Percentiles rank a stretch among this genome's conserved stretches.
phyloP scores from a whole-genome alignment of 202 grass and related monocot genomes.

The Eragrostis tef region DNA sequence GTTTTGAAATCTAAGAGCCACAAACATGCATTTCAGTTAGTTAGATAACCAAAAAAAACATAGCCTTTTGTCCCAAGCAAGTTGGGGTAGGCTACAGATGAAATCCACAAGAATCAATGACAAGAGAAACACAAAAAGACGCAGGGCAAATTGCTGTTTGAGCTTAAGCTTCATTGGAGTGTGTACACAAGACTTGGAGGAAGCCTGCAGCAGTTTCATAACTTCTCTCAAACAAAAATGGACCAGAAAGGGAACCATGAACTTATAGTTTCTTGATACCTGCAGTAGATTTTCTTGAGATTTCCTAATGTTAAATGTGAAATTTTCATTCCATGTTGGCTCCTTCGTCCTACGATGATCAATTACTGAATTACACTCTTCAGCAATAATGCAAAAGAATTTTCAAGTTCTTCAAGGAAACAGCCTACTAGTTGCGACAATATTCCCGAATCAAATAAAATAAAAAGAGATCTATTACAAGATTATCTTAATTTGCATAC shows the following conservation, averaged over 20 bases:
- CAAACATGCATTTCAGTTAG: constrained; percentile 12
- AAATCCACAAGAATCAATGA: too few species aligned
- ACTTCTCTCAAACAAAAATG: not conserved
- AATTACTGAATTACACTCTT: constrained; percentile 46
- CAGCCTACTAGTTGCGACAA: not conserved
- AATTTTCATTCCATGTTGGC: constrained; percentile 91
- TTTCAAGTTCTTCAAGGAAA: constrained; percentile 35
- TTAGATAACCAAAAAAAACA: too few species aligned
- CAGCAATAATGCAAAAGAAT: constrained; percentile 33
- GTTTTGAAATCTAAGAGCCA: not conserved
- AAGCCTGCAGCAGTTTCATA: not conserved
- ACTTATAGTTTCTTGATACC: constrained; percentile 51
- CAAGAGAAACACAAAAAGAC: too few species aligned
- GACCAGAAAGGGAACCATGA: not conserved
- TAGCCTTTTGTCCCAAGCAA: too few species aligned
- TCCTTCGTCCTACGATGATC: constrained; percentile 70
- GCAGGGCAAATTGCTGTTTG: too few species aligned
- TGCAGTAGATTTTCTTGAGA: constrained; percentile 65
- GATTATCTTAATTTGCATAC: constrained; percentile 11
- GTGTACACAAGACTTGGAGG: not conserved
- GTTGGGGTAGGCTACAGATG: too few species aligned
- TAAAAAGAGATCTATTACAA: not conserved
- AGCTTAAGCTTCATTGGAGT: constrained; percentile 32
- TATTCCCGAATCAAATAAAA: constrained; percentile 5
- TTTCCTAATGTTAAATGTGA: constrained; percentile 73